Base-by-base conservation (phyloP, 1,284 basidiomycete species). In the Microbotryum saponariae region DNA sequence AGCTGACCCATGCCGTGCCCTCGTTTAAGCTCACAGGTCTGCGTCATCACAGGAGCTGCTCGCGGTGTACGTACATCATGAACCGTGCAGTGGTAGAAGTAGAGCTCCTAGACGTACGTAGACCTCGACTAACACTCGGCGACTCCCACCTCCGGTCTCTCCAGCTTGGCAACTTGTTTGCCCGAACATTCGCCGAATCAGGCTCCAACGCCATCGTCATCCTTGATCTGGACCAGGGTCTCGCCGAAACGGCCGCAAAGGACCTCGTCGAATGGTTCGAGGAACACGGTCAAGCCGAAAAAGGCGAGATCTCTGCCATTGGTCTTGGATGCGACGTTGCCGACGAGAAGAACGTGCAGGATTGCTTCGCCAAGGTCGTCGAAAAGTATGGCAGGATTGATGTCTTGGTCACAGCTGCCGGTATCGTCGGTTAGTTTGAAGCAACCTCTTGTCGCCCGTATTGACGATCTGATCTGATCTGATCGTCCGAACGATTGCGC, bases 41-140 rank as follows among this genome's bases (percentile, higher is more conserved):
- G 88, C 77, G 79, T 94, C 69, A 85, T 97, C 59, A 97, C 93
- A n/a, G 93, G 93, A 58, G 94, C 87, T 58, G 93, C 91, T 20
- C 82, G 89, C 71, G 93, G 93, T 16, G 70, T 69, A 50, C 42
- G 62, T 53, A 27, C 47, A 21, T 33, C 37, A 37, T 16, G 14
- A 9, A 37, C 0, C 9, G 37, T 37, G 37, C 37, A 16, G 14
- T 18, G 16, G 16, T 10, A 42, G 37, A 42, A 18, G 14, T 42
- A 12, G 37, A 31, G 37, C 12, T 42, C 37, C 37, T 12, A 42
- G 37, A 42, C 12, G 14, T 42, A 6, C 37, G 16, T 42, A 7
- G 37, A 42, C 37, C 37, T 42, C 12, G 6, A 37, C 46, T 59
- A 16, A 23, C 47, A 31, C 55, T 42, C 25, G 16, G 20, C 25